A percentile compares a stretch with the other conserved stretches of the same genome.
phyloP scores from a whole-genome alignment of 73 alveolate species.

The Paramecium caudatum region DNA sequence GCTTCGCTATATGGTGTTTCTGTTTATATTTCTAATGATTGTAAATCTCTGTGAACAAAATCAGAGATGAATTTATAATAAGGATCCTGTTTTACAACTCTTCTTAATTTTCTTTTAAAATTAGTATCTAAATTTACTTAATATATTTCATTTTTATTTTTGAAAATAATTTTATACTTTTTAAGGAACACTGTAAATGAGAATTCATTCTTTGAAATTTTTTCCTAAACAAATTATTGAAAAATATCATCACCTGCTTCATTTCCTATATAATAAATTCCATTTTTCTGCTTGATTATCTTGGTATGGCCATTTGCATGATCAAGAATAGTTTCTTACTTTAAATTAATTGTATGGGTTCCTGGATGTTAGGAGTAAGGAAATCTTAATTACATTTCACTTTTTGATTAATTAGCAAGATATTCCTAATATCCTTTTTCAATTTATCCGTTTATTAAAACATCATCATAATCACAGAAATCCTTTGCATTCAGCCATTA shows the following conservation, averaged over 20 bases:
- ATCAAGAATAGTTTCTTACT: background rate
- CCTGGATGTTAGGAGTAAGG: constrained; percentile 32
- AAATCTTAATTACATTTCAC: background rate
- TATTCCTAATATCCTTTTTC: background rate
- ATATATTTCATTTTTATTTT: background rate
- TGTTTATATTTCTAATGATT: background rate
- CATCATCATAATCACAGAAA: constrained; percentile 20
- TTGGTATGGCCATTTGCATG: background rate
- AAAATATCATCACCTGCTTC: background rate
- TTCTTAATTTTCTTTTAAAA: constrained; percentile 32
- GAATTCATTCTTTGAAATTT: background rate
- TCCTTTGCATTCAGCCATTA: background rate
- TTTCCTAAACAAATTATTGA: background rate
- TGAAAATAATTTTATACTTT: background rate
- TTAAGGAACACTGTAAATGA: background rate
- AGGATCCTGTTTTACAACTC: background rate
- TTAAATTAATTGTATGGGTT: background rate
- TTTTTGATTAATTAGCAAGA: background rate
- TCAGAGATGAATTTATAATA: constrained; percentile 13
- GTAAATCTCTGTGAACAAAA: no score
- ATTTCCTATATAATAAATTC: background rate
- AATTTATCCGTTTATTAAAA: background rate
- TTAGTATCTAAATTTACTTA: background rate
- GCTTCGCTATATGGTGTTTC: background rate
- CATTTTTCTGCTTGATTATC: background rate